These are phyloP conservation scores for Nitzschia inconspicua DNA, from an alignment of 108 stramenopile species.

Conservation along the genomic window DNA sequence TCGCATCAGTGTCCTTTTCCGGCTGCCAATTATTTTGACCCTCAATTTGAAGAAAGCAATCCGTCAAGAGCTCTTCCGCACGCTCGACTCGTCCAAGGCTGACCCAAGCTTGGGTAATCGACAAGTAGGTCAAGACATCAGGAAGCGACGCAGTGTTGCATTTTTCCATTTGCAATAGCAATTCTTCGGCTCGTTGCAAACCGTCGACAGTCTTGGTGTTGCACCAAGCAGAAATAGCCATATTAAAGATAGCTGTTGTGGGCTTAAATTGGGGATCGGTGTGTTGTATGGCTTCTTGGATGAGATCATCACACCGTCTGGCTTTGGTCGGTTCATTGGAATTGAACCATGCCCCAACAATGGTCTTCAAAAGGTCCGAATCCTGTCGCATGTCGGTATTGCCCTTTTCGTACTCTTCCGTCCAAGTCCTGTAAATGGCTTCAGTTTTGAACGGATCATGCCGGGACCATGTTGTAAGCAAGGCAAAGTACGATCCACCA, in stretches of 20 bases:
- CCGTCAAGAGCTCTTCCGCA: conserved; percentile 20
- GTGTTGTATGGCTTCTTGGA: conserved; percentile 8
- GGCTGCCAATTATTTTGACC: no score
- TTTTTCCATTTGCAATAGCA: conserved; percentile 10
- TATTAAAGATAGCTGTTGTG: conserved; percentile 6
- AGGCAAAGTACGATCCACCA: conserved; percentile 22
- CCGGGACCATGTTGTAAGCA: conserved; percentile 15
- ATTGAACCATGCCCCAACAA: conserved; percentile 21
- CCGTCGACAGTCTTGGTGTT: conserved; percentile 11
- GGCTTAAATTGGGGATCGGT: conserved; percentile 10
- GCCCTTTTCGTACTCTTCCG: conserved; percentile 18
- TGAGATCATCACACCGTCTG: conserved; percentile 20
- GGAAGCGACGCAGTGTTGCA: not conserved
- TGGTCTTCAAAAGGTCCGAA: conserved; percentile 3
- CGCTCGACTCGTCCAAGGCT: conserved; percentile 12
- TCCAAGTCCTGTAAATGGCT: conserved; percentile 27
- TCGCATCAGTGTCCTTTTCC: not conserved
- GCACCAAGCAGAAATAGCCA: conserved; percentile 26
- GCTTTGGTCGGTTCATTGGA: conserved; percentile 20
- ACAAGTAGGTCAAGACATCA: conserved; percentile 6
- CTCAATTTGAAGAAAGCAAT: conserved; percentile 11
- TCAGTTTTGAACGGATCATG: conserved; percentile 25
- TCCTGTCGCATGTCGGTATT: conserved; percentile 27
- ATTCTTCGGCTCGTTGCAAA: conserved; percentile 16
- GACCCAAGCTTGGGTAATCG: conserved; percentile 19